Base-by-base conservation (phyloP, 73 alveolate species). In the Paramecium sexaurelia region DNA sequence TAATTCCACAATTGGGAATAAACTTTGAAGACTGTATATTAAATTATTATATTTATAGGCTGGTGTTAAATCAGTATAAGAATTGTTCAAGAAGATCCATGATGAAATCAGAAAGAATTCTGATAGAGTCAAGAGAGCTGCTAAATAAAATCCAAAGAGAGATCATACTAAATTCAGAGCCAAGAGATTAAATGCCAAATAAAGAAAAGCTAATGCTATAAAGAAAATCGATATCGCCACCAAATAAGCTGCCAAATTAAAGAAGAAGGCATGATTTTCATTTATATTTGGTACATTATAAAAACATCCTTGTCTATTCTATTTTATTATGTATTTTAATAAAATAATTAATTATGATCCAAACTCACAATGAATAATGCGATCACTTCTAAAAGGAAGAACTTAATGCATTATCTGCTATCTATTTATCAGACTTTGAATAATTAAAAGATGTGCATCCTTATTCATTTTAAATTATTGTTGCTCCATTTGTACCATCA, bases 31-130 rank as follows among this genome's bases (percentile, higher is more conserved):
- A 95, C 91, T 67, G 95, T 95, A 71, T 35, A 11, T 19, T 78
- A 0, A 4, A 71, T 3, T 15, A 19, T 43, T 4, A 78, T 40
- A 2, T 41, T 13, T 40, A 19, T 75, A 66, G 75, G 90, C 93
- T 87, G 95, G 95, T 61, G 96, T 89, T 55, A 97, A 96, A 86
- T 85, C 96, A 85, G 94, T 98, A 24, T 99, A 97, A 94, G 97
- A 95, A 69, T 96, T 97, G 87, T 97, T 94, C 97, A 98, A 96
- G 94, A 98, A 96, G 92, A 98, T 97, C 57, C 99, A 97, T 95
- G 98, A 96, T 35, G 99, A 96, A 71, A 98, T 98, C 91, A 98
- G 99, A 93, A 97, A 97, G 96, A 95, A 94, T 95, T 99, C 99
- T 20, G 94, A 88, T 33, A 95, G 96, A 90, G 96, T 82, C 11